These are phyloP conservation scores for Acer campestre DNA, from an alignment of 345 rosid species.

Conservation along the genomic window DNA sequence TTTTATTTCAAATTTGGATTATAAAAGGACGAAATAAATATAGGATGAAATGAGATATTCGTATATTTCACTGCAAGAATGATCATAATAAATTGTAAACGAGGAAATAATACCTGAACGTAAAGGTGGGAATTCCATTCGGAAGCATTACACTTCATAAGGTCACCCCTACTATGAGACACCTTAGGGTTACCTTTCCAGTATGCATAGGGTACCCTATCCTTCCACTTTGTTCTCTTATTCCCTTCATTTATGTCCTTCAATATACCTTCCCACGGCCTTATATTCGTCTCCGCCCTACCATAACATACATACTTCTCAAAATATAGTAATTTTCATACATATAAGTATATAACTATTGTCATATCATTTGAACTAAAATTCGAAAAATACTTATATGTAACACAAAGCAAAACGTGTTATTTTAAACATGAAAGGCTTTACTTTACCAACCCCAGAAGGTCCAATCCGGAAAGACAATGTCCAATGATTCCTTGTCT, in stretches of 20 bases:
- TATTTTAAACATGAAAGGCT: neutral
- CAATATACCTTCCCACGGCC: slow-evolving; percentile 52
- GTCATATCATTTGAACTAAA: no score
- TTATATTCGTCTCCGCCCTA: slow-evolving; percentile 68
- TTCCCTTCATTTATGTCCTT: slow-evolving; percentile 44
- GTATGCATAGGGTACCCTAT: slow-evolving; percentile 59
- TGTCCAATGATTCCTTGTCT: slow-evolving; percentile 41
- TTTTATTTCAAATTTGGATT: neutral
- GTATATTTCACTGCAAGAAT: no score
- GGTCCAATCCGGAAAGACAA: slow-evolving; percentile 74
- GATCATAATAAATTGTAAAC: neutral
- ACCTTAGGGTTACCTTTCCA: slow-evolving; percentile 65
- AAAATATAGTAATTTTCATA: no score
- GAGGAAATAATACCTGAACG: slow-evolving; percentile 31
- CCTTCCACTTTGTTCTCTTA: slow-evolving; percentile 50
- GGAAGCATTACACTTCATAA: slow-evolving; percentile 53
- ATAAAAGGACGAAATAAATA: no score
- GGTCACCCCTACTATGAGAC: slow-evolving; percentile 33
- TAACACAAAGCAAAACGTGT: no score
- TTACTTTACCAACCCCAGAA: slow-evolving; percentile 87
- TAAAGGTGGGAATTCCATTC: slow-evolving; percentile 46
- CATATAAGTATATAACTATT: no score
- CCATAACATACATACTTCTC: neutral
- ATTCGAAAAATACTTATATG: no score
- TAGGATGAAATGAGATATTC: neutral